Evolutionary conservation across 495 filamentous ascomycete genomes (phyloP).

Genomic region (Aspergillus bridgeri): DNA sequence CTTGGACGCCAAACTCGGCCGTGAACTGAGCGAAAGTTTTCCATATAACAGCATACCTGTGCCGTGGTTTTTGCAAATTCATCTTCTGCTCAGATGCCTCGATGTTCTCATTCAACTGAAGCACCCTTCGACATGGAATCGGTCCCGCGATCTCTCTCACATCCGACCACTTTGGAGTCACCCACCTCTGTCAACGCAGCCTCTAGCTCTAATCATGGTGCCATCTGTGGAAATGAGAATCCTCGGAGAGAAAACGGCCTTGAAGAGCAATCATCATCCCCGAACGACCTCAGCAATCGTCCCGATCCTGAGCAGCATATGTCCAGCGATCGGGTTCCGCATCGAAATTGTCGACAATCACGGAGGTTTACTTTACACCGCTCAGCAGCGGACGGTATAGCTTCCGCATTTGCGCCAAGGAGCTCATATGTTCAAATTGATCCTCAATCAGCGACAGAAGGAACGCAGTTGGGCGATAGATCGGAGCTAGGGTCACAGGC

Average conservation of each 20-base stretch:
- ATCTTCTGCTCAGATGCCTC: neutral
- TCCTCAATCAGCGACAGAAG: conserved; percentile 1
- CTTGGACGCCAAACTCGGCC: neutral
- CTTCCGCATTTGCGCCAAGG: conserved; percentile 2
- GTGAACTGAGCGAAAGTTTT: neutral
- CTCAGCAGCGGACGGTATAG: neutral
- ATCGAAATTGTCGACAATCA: neutral
- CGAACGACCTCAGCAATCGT: neutral
- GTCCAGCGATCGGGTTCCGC: neutral
- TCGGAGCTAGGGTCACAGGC: neutral
- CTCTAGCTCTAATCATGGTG: neutral
- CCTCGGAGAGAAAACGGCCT: neutral
- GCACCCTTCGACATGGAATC: conserved; percentile 16
- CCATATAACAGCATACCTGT: neutral
- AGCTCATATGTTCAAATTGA: conserved; percentile 4
- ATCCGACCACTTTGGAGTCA: conserved; percentile 9
- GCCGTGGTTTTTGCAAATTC: neutral
- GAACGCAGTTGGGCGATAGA: neutral
- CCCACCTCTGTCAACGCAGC: neutral
- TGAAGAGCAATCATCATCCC: neutral
- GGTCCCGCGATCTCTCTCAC: conserved; percentile 14
- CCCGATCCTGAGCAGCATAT: neutral
- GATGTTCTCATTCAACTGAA: conserved; percentile 12
- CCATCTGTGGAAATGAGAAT: conserved; percentile 1
- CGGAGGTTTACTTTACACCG: conserved; percentile 1